Percentiles rank a stretch among this genome's conserved stretches.
Evolutionary conservation across 805 yeast genomes (phyloP).

Genomic region (Starmerella riodocensis): DNA sequence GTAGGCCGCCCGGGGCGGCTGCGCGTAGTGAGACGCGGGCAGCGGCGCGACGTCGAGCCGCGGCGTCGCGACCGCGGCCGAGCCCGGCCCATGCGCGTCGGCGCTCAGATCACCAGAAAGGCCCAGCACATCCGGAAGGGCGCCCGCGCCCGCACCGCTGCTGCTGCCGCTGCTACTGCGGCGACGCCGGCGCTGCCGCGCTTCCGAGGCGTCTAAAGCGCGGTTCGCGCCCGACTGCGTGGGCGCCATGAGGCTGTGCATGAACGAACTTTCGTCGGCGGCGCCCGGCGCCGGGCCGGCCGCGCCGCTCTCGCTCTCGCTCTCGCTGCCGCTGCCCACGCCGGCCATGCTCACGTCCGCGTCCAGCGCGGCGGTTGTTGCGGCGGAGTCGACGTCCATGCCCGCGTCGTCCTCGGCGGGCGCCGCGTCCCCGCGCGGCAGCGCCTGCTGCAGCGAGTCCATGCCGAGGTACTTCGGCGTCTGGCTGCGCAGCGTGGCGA

Average conservation of each 20-base stretch:
- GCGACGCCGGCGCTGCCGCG: neutral
- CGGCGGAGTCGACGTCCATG: neutral
- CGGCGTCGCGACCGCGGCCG: neutral
- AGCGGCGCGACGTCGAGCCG: neutral
- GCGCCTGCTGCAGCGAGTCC: conserved; percentile 11
- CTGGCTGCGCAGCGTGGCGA: neutral
- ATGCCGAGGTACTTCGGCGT: conserved; percentile 16
- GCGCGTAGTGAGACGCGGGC: neutral
- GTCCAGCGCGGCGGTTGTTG: neutral
- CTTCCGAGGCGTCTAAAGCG: conserved; percentile 4
- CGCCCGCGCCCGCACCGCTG: too few relatives aligned
- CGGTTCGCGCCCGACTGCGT: conserved; percentile 20
- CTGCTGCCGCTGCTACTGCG: neutral
- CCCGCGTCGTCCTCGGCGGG: neutral
- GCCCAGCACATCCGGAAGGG: too few relatives aligned
- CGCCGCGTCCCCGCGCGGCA: neutral
- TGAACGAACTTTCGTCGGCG: neutral
- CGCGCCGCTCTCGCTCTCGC: neutral
- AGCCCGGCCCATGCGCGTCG: too few relatives aligned
- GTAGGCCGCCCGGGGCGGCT: neutral
- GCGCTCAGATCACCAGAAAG: too few relatives aligned
- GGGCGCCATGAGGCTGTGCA: conserved; percentile 13
- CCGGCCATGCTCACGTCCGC: conserved; percentile 11
- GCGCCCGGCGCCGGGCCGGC: too few relatives aligned
- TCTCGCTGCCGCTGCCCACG: neutral